These are phyloP conservation scores for Hymenoscyphus fructigenus DNA, from an alignment of 2,329 filamentous ascomycete species.

Conservation along the genomic window DNA sequence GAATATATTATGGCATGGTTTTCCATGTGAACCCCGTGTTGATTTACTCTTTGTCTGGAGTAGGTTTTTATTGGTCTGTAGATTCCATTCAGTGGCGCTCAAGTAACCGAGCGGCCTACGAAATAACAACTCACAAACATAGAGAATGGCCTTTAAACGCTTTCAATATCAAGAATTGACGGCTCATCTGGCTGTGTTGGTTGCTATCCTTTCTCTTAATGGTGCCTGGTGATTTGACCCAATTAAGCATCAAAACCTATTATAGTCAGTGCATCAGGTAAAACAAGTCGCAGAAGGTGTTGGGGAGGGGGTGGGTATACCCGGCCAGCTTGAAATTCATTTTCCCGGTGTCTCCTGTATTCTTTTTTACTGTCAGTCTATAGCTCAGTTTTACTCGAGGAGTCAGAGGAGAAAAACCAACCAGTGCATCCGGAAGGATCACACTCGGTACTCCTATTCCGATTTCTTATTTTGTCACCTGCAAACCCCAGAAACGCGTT, in stretches of 20 bases:
- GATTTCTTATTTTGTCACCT: too few species aligned
- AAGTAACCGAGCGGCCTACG: background rate
- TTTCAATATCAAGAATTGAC: conserved; percentile 16
- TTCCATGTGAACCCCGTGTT: conserved; percentile 18
- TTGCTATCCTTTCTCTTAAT: background rate
- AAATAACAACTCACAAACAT: conserved; percentile 22
- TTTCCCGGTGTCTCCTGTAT: conserved; percentile 10
- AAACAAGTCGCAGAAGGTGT: too few species aligned
- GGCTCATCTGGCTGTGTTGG: conserved; percentile 3
- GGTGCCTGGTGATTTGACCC: background rate
- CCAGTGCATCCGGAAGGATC: background rate
- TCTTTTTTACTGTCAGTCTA: background rate
- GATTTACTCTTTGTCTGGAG: conserved; percentile 8
- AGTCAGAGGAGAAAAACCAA: too few species aligned
- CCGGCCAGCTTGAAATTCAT: conserved; percentile 6
- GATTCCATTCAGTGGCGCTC: background rate
- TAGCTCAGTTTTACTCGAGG: background rate
- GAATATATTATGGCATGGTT: conserved; percentile 24
- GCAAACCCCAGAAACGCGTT: too few species aligned
- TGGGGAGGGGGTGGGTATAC: too few species aligned
- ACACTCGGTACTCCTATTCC: too few species aligned
- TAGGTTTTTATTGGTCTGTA: conserved; percentile 29
- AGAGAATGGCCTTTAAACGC: conserved; percentile 12
- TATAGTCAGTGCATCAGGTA: background rate
- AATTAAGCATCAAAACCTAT: background rate